These are phyloP conservation scores for Boletus semigastroideus DNA, from an alignment of 1,284 basidiomycete genomes.

Conservation along the genomic window DNA sequence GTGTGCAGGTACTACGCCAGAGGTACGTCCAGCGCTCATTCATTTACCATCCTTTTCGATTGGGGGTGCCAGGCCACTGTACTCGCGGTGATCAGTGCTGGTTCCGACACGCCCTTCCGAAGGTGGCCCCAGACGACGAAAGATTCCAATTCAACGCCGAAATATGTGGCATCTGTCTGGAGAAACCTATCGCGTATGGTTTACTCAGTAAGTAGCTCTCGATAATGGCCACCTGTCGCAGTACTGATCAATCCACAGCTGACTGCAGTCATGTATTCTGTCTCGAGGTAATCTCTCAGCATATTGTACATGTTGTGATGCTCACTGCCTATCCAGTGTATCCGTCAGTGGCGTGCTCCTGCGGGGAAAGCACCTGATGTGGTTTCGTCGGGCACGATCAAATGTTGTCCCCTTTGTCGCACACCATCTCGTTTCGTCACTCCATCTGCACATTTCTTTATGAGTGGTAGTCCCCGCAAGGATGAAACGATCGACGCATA, in stretches of 20 bases:
- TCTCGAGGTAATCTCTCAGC: conserved; percentile 44
- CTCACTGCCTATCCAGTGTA: conserved; percentile 48
- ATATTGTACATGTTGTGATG: conserved; percentile 1
- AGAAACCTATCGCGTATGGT: conserved; percentile 65
- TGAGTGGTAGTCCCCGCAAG: conserved; percentile 53
- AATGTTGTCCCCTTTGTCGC: conserved; percentile 76
- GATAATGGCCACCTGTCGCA: background rate
- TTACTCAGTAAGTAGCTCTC: conserved; percentile 51
- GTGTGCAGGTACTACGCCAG: conserved; percentile 60
- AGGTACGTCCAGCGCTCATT: conserved; percentile 38
- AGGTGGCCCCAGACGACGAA: conserved; percentile 22
- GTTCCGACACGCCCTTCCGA: conserved; percentile 56
- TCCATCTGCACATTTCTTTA: conserved; percentile 66
- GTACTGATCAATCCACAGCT: conserved; percentile 36
- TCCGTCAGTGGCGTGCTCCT: conserved; percentile 70
- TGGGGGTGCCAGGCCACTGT: conserved; percentile 52
- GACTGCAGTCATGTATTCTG: conserved; percentile 77
- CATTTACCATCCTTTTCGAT: conserved; percentile 1
- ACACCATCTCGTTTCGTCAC: conserved; percentile 60
- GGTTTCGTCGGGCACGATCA: conserved; percentile 55
- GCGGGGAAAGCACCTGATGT: conserved; percentile 50
- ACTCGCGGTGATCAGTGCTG: conserved; percentile 66
- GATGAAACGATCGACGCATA: conserved; percentile 51
- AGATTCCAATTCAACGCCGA: conserved; percentile 31
- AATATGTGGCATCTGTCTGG: conserved; percentile 69